Conservation (phyloP, 305 asterid genomes). For the Galium porrigens region DNA sequence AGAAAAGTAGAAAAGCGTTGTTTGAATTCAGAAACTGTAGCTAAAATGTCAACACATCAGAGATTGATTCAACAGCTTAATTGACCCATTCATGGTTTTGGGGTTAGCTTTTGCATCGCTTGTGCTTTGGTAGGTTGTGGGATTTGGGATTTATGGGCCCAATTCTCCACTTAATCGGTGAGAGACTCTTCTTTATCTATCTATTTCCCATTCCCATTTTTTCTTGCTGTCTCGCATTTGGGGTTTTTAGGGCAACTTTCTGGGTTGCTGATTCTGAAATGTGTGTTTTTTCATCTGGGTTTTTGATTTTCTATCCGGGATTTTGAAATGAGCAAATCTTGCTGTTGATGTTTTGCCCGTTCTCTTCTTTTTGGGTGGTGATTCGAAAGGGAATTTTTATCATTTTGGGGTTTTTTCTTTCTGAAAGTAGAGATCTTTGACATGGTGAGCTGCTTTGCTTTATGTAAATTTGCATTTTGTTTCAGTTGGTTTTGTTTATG, state of each 20-base stretch:
- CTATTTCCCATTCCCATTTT: conserved; percentile 10
- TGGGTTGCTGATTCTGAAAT: background rate
- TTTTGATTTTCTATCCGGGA: conserved; percentile 7
- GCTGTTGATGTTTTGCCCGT: conserved; percentile 7
- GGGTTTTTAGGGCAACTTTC: conserved; percentile 12
- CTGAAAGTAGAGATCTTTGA: conserved; percentile 3
- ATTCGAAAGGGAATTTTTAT: conserved; percentile 4
- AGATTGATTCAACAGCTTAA: conserved; percentile 6
- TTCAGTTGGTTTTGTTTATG: background rate
- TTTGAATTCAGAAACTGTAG: background rate
- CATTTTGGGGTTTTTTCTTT: background rate
- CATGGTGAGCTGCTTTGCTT: conserved; percentile 6
- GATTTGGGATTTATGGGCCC: conserved; percentile 25
- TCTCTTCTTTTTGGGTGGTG: conserved; percentile 1
- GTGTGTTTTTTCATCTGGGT: conserved; percentile 13
- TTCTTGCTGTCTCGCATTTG: conserved; percentile 23
- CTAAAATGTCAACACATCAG: conserved; percentile 7
- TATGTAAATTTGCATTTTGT: background rate
- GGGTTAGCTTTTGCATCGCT: conserved; percentile 17
- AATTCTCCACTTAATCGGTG: conserved; percentile 20
- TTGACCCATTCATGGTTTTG: conserved; percentile 16
- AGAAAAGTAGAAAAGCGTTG: conserved; percentile 1
- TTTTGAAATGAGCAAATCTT: conserved; percentile 7
- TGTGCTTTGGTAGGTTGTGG: conserved; percentile 27
- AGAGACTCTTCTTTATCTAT: conserved; percentile 11